phyloP scores from a whole-genome alignment of 768 basidiomycete species.

The Pilatotrama ljubarskyi region DNA sequence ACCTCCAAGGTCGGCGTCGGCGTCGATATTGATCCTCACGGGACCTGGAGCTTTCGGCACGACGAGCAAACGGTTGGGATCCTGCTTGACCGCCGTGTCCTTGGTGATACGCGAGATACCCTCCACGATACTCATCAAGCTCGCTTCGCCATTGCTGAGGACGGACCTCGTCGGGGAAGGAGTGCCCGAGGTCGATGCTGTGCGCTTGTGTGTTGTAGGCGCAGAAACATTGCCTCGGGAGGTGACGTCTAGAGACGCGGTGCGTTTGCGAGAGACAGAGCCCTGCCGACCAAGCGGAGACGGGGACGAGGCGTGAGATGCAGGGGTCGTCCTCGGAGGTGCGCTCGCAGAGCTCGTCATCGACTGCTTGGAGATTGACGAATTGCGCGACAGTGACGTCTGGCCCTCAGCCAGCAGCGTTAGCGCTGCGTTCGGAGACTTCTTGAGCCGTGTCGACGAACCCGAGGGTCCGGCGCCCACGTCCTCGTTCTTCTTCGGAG shows the following conservation, averaged over 20 bases:
- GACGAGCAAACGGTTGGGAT: slow-evolving; percentile 37
- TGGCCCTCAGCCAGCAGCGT: slow-evolving; percentile 7
- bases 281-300: slow-evolving; percentile 2
- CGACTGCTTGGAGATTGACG: slow-evolving; percentile 30
- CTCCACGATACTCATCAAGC: slow-evolving; percentile 71
- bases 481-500: neutral
- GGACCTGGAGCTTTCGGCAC: slow-evolving; percentile 50
- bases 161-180: slow-evolving; percentile 7
- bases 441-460: slow-evolving; percentile 8
- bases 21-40: slow-evolving; percentile 31
- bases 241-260: slow-evolving; percentile 20
- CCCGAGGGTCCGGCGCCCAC: neutral
- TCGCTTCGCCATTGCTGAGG: slow-evolving; percentile 30
- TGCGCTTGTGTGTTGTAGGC: slow-evolving; percentile 16
- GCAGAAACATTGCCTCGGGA: neutral
- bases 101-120: slow-evolving; percentile 48
- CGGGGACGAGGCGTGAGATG: neutral
- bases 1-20: slow-evolving; percentile 6
- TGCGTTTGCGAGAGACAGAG: slow-evolving; percentile 18
- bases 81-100: slow-evolving; percentile 28
- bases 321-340: slow-evolving; percentile 5
- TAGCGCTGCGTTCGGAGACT: slow-evolving; percentile 1
- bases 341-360: slow-evolving; percentile 27
- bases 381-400: slow-evolving; percentile 29
- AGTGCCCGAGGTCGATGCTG: slow-evolving; percentile 5